Evolutionary conservation across 306 rosid species (phyloP).

Genomic region (Begonia loranthoides): DNA sequence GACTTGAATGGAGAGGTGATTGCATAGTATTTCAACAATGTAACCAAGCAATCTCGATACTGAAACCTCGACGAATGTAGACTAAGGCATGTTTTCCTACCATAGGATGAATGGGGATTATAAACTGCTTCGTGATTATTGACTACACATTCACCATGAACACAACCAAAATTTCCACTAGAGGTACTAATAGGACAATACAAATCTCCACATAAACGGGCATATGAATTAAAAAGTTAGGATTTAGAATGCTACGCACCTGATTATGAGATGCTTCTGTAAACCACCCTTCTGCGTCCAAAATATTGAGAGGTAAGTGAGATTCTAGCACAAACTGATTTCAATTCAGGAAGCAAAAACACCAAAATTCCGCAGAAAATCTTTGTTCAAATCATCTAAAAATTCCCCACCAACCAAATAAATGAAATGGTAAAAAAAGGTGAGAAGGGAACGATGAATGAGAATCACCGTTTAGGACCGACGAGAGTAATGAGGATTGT

Average conservation of each 20-base stretch:
- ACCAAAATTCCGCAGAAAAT: not conserved
- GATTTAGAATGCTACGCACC: slow-evolving; percentile 13
- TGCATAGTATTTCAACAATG: too few relatives aligned
- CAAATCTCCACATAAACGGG: too few relatives aligned
- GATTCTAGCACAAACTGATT: not conserved
- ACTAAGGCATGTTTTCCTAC: too few relatives aligned
- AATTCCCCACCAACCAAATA: not conserved
- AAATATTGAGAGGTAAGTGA: slow-evolving; percentile 2
- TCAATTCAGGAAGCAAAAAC: not conserved
- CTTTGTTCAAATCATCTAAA: not conserved
- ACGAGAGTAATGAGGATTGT: slow-evolving; percentile 38
- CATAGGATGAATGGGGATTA: too few relatives aligned
- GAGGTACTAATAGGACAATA: too few relatives aligned
- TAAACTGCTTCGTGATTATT: too few relatives aligned
- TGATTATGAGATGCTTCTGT: slow-evolving; percentile 38
- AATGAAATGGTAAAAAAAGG: not conserved
- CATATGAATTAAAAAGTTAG: too few relatives aligned
- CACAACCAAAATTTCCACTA: too few relatives aligned
- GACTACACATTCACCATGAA: too few relatives aligned
- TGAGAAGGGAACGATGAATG: not conserved
- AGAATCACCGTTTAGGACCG: slow-evolving; percentile 32
- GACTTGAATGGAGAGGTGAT: too few relatives aligned
- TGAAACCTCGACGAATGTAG: too few relatives aligned
- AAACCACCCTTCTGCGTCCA: slow-evolving; percentile 56
- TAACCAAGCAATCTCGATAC: too few relatives aligned